Conservation (phyloP, 2,329 filamentous ascomycete genomes). For the Paraphaeosphaeria sporulosa region DNA sequence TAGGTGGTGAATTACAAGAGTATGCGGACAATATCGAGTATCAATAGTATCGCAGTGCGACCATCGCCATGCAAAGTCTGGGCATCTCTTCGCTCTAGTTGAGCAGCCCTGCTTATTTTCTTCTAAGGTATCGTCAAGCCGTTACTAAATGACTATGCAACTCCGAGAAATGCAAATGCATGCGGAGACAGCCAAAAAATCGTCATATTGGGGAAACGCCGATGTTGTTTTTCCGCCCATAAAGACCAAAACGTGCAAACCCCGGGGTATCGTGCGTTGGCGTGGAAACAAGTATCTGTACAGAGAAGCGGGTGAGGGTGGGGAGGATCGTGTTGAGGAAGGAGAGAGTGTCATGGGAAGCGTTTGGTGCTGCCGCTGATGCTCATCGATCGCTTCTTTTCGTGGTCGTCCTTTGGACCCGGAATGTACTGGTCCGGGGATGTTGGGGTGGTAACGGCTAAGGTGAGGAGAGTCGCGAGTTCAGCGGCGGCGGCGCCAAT, state of each 20-base stretch:
- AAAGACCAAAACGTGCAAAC: constrained; percentile 21
- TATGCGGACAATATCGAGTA: constrained; percentile 11
- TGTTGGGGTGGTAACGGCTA: constrained; percentile 39
- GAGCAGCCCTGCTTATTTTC: constrained; percentile 8
- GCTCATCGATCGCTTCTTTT: constrained; percentile 24
- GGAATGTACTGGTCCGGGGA: constrained; percentile 28
- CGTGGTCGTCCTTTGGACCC: constrained; percentile 15
- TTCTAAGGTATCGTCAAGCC: constrained; percentile 22
- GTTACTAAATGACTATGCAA: constrained; percentile 22
- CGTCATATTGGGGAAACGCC: constrained; percentile 19
- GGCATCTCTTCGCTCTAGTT: constrained; percentile 9
- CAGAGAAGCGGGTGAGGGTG: constrained; percentile 15
- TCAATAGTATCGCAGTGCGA: constrained; percentile 8
- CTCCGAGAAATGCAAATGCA: constrained; percentile 22
- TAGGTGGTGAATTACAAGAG: constrained; percentile 17
- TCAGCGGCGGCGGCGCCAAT: constrained; percentile 43
- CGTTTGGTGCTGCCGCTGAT: constrained; percentile 18
- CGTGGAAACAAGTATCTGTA: constrained; percentile 19
- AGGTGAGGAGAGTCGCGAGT: constrained; percentile 40
- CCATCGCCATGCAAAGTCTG: constrained; percentile 6
- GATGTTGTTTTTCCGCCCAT: constrained; percentile 16
- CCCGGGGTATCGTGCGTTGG: constrained; percentile 24
- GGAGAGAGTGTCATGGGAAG: constrained; percentile 17
- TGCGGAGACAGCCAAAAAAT: constrained; percentile 18
- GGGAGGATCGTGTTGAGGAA: constrained; percentile 9